Percentiles rank a stretch among this genome's conserved stretches.
phyloP scores from a whole-genome alignment of 2,329 filamentous ascomycete species.

The Neopestalotiopsis sp. region DNA sequence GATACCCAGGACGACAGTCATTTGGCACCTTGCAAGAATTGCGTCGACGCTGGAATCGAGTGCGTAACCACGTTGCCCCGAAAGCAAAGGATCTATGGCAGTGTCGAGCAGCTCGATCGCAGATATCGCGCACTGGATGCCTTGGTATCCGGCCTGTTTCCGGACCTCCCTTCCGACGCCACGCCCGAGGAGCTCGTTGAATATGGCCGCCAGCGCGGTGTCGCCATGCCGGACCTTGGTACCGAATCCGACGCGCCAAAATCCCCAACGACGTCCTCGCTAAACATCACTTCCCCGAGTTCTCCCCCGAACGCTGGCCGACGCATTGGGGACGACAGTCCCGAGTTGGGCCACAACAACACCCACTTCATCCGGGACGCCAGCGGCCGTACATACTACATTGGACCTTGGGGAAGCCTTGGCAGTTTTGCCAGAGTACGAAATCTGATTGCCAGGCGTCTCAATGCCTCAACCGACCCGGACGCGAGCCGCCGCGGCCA shows the following conservation, averaged over 20 bases:
- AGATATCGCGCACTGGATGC: constrained; percentile 47
- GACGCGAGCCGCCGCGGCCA: not conserved
- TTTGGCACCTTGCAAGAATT: constrained; percentile 42
- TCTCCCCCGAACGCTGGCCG: constrained; percentile 13
- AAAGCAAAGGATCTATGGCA: constrained; percentile 50
- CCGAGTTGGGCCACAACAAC: constrained; percentile 15
- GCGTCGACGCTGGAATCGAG: constrained; percentile 40
- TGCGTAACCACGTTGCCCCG: constrained; percentile 49
- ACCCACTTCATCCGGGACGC: constrained; percentile 27
- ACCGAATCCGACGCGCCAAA: constrained; percentile 13
- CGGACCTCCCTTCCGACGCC: constrained; percentile 40
- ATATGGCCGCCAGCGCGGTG: constrained; percentile 42
- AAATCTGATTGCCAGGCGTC: constrained; percentile 23
- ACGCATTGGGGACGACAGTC: constrained; percentile 6
- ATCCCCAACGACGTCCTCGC: not conserved
- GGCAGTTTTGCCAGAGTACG: constrained; percentile 27
- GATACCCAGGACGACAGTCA: constrained; percentile 24
- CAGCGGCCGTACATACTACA: constrained; percentile 28
- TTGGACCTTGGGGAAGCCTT: constrained; percentile 29
- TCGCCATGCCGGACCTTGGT: constrained; percentile 40
- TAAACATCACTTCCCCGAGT: constrained; percentile 12
- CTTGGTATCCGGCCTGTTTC: constrained; percentile 45
- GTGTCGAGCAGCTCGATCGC: constrained; percentile 48
- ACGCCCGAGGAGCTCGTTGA: constrained; percentile 43
- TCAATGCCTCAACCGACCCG: not conserved